These are phyloP conservation scores for Suillus plorans DNA, from an alignment of 768 basidiomycete species.

Conservation along the genomic window DNA sequence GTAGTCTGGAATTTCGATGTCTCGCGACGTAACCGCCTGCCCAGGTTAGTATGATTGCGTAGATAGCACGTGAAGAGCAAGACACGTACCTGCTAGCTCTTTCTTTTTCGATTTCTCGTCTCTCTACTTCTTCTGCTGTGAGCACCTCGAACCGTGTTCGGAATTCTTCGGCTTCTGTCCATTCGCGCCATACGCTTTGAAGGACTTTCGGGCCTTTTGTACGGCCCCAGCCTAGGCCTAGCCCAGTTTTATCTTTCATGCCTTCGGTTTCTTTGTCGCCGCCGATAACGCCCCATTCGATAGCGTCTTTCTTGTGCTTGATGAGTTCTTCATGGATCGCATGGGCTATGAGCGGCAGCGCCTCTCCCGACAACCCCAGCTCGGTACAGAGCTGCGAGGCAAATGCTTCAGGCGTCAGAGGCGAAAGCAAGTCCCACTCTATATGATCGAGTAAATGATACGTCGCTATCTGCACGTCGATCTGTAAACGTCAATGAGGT, in stretches of 20 bases:
- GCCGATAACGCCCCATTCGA: slow-evolving; percentile 90
- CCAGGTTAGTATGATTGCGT: slow-evolving; percentile 5
- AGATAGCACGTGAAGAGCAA: background rate
- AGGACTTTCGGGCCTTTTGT: slow-evolving; percentile 78
- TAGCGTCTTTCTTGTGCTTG: slow-evolving; percentile 91
- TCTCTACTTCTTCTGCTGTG: slow-evolving; percentile 88
- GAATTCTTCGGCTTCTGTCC: slow-evolving; percentile 90
- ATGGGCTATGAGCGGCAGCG: slow-evolving; percentile 85
- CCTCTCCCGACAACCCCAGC: slow-evolving; percentile 86
- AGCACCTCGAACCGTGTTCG: slow-evolving; percentile 85
- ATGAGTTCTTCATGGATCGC: slow-evolving; percentile 95
- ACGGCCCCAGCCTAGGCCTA: slow-evolving; percentile 75
- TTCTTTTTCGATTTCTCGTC: slow-evolving; percentile 85
- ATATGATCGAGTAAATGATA: slow-evolving; percentile 93
- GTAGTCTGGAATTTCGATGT: slow-evolving; percentile 65
- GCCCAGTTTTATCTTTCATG: slow-evolving; percentile 80
- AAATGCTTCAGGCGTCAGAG: slow-evolving; percentile 86
- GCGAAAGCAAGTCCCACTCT: slow-evolving; percentile 97
- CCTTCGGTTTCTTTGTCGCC: slow-evolving; percentile 56
- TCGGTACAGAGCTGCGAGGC: slow-evolving; percentile 78
- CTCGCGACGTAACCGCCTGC: slow-evolving; percentile 60
- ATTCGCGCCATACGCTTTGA: slow-evolving; percentile 92
- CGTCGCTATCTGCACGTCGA: slow-evolving; percentile 95
- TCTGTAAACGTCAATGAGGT: slow-evolving; percentile 42
- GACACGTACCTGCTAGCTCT: slow-evolving; percentile 63